Evolutionary conservation across 1,284 basidiomycete species (phyloP).

Genomic region (Athelia sp.): DNA sequence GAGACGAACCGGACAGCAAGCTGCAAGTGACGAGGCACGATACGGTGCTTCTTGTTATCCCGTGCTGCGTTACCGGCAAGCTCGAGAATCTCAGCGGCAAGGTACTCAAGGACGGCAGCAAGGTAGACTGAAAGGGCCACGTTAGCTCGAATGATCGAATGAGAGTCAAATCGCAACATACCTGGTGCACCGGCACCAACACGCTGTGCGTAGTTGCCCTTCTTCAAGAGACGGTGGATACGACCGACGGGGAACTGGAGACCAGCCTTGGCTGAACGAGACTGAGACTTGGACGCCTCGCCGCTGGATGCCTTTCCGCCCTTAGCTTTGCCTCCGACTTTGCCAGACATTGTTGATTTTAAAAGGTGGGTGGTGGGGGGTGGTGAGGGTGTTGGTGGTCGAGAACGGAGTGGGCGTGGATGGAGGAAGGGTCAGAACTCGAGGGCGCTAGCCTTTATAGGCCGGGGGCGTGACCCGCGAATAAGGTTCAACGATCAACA

Average conservation of each 20-base stretch:
- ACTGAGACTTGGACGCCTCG: slow-evolving; percentile 49
- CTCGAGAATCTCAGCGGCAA: slow-evolving; percentile 86
- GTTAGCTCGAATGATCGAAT: slow-evolving; percentile 3
- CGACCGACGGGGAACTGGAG: slow-evolving; percentile 89
- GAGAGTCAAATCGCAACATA: slow-evolving; percentile 25
- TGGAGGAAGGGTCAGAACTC: slow-evolving; percentile 1
- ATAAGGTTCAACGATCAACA: slow-evolving; percentile 30
- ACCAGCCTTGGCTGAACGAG: slow-evolving; percentile 79
- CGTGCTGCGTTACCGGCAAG: slow-evolving; percentile 80
- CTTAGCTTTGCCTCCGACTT: slow-evolving; percentile 55
- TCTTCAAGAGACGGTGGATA: slow-evolving; percentile 88
- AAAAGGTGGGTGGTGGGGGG: slow-evolving; percentile 9
- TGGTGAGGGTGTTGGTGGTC: slow-evolving; percentile 8
- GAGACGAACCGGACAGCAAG: slow-evolving; percentile 65
- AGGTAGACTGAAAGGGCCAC: slow-evolving; percentile 62
- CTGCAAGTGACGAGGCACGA: slow-evolving; percentile 84
- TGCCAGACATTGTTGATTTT: slow-evolving; percentile 45
- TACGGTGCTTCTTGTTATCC: slow-evolving; percentile 84
- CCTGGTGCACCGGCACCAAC: slow-evolving; percentile 78
- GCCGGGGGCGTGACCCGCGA: slow-evolving; percentile 4
- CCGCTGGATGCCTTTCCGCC: slow-evolving; percentile 49
- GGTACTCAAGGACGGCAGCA: slow-evolving; percentile 79
- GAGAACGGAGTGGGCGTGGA: slow-evolving; percentile 9
- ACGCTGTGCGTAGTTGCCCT: slow-evolving; percentile 83
- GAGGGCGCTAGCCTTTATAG: slow-evolving; percentile 19